These are phyloP conservation scores for Kwoniella dejecticola DNA, from an alignment of 768 basidiomycete species.

Conservation along the genomic window DNA sequence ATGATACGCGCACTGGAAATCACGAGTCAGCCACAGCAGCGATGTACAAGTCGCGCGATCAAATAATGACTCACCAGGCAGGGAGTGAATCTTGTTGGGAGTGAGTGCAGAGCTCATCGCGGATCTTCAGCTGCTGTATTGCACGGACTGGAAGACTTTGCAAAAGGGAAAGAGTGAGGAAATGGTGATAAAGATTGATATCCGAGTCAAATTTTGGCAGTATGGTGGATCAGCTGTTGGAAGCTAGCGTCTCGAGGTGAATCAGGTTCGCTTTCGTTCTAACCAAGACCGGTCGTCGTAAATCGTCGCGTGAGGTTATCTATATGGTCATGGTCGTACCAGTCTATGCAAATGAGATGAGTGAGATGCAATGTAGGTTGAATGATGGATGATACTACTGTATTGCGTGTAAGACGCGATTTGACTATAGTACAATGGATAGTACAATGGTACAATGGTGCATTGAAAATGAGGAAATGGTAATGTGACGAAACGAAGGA, in stretches of 20 bases:
- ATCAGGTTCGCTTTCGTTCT: no score
- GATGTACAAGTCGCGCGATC: conserved; percentile 4
- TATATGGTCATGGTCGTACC: no score
- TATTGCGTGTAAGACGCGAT: background rate
- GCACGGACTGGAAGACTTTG: background rate
- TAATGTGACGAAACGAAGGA: conserved; percentile 5
- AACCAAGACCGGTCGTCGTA: no score
- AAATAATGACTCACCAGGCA: conserved; percentile 38
- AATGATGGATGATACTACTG: no score
- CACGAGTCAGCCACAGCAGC: background rate
- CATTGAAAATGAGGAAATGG: background rate
- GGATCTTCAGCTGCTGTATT: background rate
- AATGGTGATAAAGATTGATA: no score
- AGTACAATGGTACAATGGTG: background rate
- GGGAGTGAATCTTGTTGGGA: conserved; percentile 43
- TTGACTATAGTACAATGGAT: background rate
- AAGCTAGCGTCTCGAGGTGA: no score
- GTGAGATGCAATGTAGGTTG: no score
- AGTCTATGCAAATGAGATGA: no score
- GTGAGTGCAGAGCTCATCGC: conserved; percentile 22
- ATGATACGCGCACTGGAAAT: conserved; percentile 38
- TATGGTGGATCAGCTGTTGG: no score
- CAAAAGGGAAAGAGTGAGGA: background rate
- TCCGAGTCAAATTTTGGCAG: no score
- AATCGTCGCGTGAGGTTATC: no score